Percentiles rank a stretch among this genome's conserved stretches.
phyloP scores from a whole-genome alignment of 768 basidiomycete species.

The Coprinellus aureogranulatus region DNA sequence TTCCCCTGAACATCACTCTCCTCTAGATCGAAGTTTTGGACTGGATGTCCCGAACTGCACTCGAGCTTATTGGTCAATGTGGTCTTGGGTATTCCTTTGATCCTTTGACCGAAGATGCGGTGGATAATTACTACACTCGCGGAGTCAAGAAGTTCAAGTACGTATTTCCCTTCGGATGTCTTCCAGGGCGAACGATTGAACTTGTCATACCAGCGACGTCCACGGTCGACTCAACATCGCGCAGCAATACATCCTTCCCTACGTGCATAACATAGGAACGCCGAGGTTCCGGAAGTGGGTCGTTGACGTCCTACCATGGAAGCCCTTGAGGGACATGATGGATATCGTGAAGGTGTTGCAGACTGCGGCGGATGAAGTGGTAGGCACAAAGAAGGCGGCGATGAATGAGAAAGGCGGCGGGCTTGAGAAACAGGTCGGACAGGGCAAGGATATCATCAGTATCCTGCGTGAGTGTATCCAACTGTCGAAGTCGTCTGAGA shows the following conservation, averaged over 20 bases:
- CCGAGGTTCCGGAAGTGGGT: slow-evolving; percentile 31
- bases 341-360: slow-evolving; percentile 35
- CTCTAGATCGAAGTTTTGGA: slow-evolving; percentile 30
- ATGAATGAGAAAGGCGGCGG: slow-evolving; percentile 31
- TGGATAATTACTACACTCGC: slow-evolving; percentile 28
- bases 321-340: slow-evolving; percentile 23
- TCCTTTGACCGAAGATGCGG: slow-evolving; percentile 28
- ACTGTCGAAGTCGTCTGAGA: neutral
- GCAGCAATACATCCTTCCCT: slow-evolving; percentile 16
- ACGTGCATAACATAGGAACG: slow-evolving; percentile 20
- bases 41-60: slow-evolving; percentile 42
- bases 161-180: slow-evolving; percentile 6
- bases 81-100: slow-evolving; percentile 48
- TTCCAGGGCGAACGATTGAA: neutral
- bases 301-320: slow-evolving; percentile 32
- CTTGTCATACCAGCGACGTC: slow-evolving; percentile 5
- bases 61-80: slow-evolving; percentile 49
- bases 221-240: neutral
- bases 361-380: slow-evolving; percentile 34
- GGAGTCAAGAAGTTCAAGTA: slow-evolving; percentile 32
- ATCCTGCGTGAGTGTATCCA: slow-evolving; percentile 35
- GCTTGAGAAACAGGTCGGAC: slow-evolving; percentile 31
- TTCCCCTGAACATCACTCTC: too few species aligned
- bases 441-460: slow-evolving; percentile 48
- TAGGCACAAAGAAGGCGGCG: slow-evolving; percentile 33